A percentile compares a stretch with the other conserved stretches of the same genome.
Conservation (phyloP, 345 rosid genomes). For the Erysimum cheiranthoides region DNA sequence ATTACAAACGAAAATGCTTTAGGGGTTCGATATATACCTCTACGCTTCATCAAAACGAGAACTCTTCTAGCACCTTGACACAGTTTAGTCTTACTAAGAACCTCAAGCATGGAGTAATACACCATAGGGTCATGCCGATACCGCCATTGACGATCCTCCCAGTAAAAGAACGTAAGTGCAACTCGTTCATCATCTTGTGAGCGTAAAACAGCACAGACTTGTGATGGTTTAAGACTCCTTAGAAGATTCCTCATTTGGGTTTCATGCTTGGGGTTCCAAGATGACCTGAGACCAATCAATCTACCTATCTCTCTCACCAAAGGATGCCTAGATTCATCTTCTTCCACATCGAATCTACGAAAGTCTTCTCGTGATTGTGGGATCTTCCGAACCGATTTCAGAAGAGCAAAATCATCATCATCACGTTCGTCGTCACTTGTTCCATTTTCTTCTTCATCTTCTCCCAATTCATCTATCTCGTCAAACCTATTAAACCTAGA, state of each 20-base stretch:
- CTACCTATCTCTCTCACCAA: slow-evolving; percentile 81
- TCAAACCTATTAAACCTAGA: slow-evolving; percentile 49
- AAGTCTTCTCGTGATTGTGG: slow-evolving; percentile 40
- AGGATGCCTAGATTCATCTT: slow-evolving; percentile 75
- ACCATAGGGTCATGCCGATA: slow-evolving; percentile 76
- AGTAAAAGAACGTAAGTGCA: slow-evolving; percentile 81
- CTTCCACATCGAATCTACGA: slow-evolving; percentile 55
- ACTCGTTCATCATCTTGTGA: slow-evolving; percentile 76
- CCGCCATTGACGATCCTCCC: slow-evolving; percentile 96
- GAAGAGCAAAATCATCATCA: slow-evolving; percentile 50
- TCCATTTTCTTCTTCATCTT: slow-evolving; percentile 30
- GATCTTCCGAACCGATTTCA: slow-evolving; percentile 49
- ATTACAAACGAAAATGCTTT: slow-evolving; percentile 72
- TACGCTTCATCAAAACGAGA: slow-evolving; percentile 71
- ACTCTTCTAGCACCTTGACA: slow-evolving; percentile 86
- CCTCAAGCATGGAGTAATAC: slow-evolving; percentile 75
- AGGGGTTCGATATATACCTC: slow-evolving; percentile 61
- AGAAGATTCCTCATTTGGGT: slow-evolving; percentile 65
- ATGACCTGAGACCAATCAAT: slow-evolving; percentile 68
- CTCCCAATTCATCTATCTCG: slow-evolving; percentile 54
- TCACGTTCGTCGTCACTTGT: slow-evolving; percentile 39
- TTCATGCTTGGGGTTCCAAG: slow-evolving; percentile 79
- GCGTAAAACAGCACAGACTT: slow-evolving; percentile 77
- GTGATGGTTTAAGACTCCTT: slow-evolving; percentile 77
- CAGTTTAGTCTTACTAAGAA: slow-evolving; percentile 79